Conservation (phyloP, 306 rosid species). For the Cucurbita argyrosperma region DNA sequence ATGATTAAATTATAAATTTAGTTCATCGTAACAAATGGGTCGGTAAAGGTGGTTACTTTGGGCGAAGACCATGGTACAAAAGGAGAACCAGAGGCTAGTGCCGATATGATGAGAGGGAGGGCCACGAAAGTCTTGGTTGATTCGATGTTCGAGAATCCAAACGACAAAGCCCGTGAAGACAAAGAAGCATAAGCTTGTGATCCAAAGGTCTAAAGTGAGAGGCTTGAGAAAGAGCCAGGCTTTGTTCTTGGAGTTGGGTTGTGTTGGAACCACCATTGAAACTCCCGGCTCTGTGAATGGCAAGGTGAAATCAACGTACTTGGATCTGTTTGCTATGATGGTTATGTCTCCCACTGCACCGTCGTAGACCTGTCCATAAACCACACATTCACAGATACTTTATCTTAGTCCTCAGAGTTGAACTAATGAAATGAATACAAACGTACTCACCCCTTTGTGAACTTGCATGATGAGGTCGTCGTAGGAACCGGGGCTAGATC, state of each 20-base stretch:
- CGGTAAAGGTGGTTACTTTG: conserved; percentile 12
- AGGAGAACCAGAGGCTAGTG: conserved; percentile 48
- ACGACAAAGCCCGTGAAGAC: conserved; percentile 37
- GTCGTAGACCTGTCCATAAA: conserved; percentile 24
- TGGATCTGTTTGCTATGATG: conserved; percentile 25
- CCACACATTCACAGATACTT: neutral
- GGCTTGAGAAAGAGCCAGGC: conserved; percentile 63
- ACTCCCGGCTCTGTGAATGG: conserved; percentile 48
- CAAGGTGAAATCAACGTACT: conserved; percentile 35
- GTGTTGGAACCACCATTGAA: conserved; percentile 34
- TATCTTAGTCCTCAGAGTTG: neutral
- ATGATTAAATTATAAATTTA: too few species aligned
- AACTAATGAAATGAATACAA: neutral
- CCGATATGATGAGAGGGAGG: conserved; percentile 32
- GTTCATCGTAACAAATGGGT: too few species aligned
- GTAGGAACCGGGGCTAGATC: conserved; percentile 17
- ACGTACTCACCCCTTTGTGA: conserved; percentile 20
- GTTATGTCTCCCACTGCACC: conserved; percentile 12
- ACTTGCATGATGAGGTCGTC: conserved; percentile 30
- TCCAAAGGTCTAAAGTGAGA: conserved; percentile 35
- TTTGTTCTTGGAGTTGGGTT: conserved; percentile 9
- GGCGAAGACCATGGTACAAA: conserved; percentile 37
- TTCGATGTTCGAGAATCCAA: conserved; percentile 41
- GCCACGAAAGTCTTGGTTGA: conserved; percentile 36
- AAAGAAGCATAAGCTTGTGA: conserved; percentile 19